Base-by-base conservation (phyloP, 2,329 filamentous ascomycete species). In the Xylariaceae sp. region DNA sequence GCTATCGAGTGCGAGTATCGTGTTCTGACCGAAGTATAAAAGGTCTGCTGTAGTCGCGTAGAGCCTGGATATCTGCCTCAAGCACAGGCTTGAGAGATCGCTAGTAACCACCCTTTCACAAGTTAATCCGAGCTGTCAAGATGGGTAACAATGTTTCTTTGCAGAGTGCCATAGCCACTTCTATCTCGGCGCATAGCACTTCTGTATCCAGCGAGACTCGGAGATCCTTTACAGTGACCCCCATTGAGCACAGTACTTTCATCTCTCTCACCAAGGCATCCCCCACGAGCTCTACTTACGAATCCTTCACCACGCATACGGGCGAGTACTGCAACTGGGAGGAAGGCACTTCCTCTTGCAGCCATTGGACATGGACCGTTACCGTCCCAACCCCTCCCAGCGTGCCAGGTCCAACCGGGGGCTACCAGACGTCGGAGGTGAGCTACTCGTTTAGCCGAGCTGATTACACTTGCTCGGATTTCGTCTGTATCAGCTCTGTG, bases 401-500 rank as follows among this genome's bases (percentile, higher is more conserved):
- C 6, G 5, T 35, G 2, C 53, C 48, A 20, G 47, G 33, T 11
- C 55, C 47, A 9, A 50, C 57, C 5, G 50, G 53, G 3, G 43
- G 30, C 1, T 60, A 58, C 43, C 43, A 37, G 43, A 55, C 55
- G 5, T 35, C 55, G 9, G 46, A 49, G 11, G 4, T n/a, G 29
- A 60, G 46, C 51, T 23, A 13, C 7, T 21, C 42, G 5, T 49
- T 51, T 16, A 44, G 42, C 6, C 30, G 21, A 6, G 32, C 44
- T 20, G 4, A 32, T 9, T 58, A 52, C 39, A 55, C 47, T 6
- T 59, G 56, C 37, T 52, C 53, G 5, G 48, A 59, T 18, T 45
- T 57, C 16, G 4, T 45, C n/a, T 61, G 56, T 20, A 47, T 59
- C 33, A 32, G 32, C 21, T 59, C 58, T 26, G 56, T 59, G 3